Conservation (phyloP, 768 basidiomycete genomes). For the Russula griseocarnosa region DNA sequence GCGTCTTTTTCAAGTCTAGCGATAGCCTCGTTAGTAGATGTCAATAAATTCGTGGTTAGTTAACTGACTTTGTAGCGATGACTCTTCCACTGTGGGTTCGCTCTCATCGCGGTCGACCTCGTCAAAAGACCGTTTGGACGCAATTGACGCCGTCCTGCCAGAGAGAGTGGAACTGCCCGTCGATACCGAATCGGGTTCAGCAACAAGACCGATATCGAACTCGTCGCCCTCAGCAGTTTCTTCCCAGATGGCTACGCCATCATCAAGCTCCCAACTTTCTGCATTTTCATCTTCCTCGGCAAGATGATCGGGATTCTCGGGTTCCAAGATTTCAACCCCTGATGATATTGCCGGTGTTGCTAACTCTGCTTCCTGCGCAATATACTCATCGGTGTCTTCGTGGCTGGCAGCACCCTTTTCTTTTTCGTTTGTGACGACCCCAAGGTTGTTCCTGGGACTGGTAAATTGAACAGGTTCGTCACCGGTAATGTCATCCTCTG, state of each 20-base stretch:
- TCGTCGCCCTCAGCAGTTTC: constrained; percentile 17
- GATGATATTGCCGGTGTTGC: constrained; percentile 2
- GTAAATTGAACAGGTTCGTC: constrained; percentile 10
- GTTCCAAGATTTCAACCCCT: constrained; percentile 4
- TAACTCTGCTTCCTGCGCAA: background rate
- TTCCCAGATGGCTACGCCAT: constrained; percentile 18
- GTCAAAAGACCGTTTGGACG: constrained; percentile 20
- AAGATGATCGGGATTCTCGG: background rate
- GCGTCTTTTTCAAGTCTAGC: constrained; percentile 21
- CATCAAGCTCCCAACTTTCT: constrained; percentile 25
- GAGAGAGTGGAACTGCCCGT: constrained; percentile 22
- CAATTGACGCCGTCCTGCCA: constrained; percentile 11
- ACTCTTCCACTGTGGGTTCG: constrained; percentile 1
- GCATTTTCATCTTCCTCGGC: constrained; percentile 15
- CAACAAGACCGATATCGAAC: constrained; percentile 9
- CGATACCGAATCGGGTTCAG: constrained; percentile 18
- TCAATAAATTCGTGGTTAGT: background rate
- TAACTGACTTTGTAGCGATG: constrained; percentile 19
- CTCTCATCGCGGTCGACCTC: constrained; percentile 15
- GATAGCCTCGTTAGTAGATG: constrained; percentile 2
- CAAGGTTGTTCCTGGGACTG: background rate
- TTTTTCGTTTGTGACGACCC: background rate
- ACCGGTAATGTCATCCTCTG: constrained; percentile 8
- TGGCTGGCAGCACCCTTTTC: background rate
- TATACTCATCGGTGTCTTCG: background rate